phyloP scores from a whole-genome alignment of 768 basidiomycete genomes.

The Xerocomellus intermedius region DNA sequence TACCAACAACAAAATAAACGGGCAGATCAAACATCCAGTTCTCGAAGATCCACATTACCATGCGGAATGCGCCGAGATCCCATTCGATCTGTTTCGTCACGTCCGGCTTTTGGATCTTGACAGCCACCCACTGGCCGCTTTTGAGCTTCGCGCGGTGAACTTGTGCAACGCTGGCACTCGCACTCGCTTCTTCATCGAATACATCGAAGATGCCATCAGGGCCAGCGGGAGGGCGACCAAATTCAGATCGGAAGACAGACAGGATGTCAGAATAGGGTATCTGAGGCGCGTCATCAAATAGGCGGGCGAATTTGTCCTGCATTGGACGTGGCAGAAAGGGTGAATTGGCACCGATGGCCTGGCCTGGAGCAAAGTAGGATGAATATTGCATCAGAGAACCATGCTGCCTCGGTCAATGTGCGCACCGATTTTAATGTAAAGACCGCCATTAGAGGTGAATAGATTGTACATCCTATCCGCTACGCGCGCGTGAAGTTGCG shows the following conservation, averaged over 20 bases:
- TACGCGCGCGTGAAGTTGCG: conserved; percentile 80
- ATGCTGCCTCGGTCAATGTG: not conserved
- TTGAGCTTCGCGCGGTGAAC: conserved; percentile 77
- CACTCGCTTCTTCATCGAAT: conserved; percentile 75
- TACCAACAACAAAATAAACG: conserved; percentile 75
- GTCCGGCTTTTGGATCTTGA: conserved; percentile 91
- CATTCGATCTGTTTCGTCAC: conserved; percentile 85
- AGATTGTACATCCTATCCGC: conserved; percentile 75
- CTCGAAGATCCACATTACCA: conserved; percentile 79
- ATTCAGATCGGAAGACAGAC: conserved; percentile 65
- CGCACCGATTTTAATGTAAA: conserved; percentile 82
- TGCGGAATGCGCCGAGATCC: conserved; percentile 70
- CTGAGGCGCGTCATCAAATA: conserved; percentile 89
- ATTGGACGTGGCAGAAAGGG: conserved; percentile 81
- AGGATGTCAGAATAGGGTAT: conserved; percentile 71
- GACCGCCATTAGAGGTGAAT: conserved; percentile 77
- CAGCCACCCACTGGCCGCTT: conserved; percentile 71
- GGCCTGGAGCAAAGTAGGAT: conserved; percentile 41
- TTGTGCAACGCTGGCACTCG: conserved; percentile 90
- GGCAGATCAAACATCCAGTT: conserved; percentile 84
- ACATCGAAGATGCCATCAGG: conserved; percentile 74
- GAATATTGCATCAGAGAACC: not conserved
- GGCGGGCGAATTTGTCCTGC: conserved; percentile 74
- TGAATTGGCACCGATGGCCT: conserved; percentile 83
- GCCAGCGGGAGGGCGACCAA: conserved; percentile 61